Evolutionary conservation across 1,284 basidiomycete genomes (phyloP).

Genomic region (Papiliotrema terrestris): DNA sequence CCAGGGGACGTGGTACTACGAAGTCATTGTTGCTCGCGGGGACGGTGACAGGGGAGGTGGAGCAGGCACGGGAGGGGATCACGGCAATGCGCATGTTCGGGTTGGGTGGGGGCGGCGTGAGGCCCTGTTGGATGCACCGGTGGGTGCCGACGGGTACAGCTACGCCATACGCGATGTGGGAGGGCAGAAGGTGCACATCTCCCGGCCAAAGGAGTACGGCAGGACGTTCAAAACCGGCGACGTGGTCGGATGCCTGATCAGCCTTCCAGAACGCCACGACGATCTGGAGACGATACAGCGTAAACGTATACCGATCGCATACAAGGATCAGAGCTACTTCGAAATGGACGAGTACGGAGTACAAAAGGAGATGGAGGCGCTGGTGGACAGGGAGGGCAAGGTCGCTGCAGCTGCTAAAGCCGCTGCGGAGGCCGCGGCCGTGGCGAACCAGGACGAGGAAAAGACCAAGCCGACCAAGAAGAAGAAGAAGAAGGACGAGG

Average conservation of each 20-base stretch:
- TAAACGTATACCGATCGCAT: slow-evolving; percentile 86
- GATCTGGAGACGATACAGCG: slow-evolving; percentile 66
- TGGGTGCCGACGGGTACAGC: slow-evolving; percentile 88
- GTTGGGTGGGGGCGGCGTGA: slow-evolving; percentile 91
- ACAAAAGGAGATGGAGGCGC: slow-evolving; percentile 88
- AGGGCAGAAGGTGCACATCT: slow-evolving; percentile 84
- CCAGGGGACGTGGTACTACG: slow-evolving; percentile 92
- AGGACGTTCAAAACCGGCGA: slow-evolving; percentile 72
- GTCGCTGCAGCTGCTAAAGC: slow-evolving; percentile 31
- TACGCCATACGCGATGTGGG: slow-evolving; percentile 88
- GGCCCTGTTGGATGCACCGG: slow-evolving; percentile 85
- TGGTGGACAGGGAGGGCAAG: slow-evolving; percentile 63
- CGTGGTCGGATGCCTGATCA: slow-evolving; percentile 70
- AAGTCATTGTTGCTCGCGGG: slow-evolving; percentile 74
- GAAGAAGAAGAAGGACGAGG: slow-evolving; percentile 3
- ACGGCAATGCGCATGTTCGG: slow-evolving; percentile 65
- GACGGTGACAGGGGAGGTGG: slow-evolving; percentile 54
- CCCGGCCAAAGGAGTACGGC: slow-evolving; percentile 73
- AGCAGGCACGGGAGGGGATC: slow-evolving; percentile 31
- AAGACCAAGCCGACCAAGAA: slow-evolving; percentile 20
- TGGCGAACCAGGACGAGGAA: slow-evolving; percentile 30
- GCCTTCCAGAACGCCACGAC: slow-evolving; percentile 65
- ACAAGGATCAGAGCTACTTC: slow-evolving; percentile 95
- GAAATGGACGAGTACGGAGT: slow-evolving; percentile 87
- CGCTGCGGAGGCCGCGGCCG: slow-evolving; percentile 8